phyloP scores from a whole-genome alignment of 2,329 filamentous ascomycete species.

The Akanthomyces lecanii region DNA sequence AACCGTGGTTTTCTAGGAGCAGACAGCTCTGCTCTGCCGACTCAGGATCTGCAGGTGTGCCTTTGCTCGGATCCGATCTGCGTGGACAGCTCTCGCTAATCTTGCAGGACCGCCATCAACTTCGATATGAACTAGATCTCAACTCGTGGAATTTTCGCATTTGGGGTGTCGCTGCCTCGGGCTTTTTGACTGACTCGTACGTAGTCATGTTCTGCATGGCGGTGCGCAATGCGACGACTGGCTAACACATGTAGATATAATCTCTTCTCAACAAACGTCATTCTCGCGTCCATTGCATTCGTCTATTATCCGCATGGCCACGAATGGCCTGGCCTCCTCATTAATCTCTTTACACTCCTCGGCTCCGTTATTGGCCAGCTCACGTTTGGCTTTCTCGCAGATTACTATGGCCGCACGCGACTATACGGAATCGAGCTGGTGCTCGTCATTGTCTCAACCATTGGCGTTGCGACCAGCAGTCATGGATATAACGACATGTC shows the following conservation, averaged over 20 bases:
- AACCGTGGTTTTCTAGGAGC: conserved; percentile 49
- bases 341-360: conserved; percentile 50
- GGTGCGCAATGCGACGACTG: not conserved
- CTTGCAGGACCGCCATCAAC: conserved; percentile 44
- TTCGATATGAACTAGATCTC: conserved; percentile 50
- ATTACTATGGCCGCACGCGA: conserved; percentile 50
- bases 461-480: conserved; percentile 51
- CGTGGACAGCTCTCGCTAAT: conserved; percentile 9
- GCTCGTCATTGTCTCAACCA: conserved; percentile 54
- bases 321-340: conserved; percentile 43
- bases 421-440: conserved; percentile 54
- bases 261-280: conserved; percentile 52
- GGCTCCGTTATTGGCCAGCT: conserved; percentile 51
- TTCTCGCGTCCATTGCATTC: conserved; percentile 48
- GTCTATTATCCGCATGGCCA: conserved; percentile 48
- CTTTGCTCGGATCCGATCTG: not conserved
- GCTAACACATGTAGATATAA: conserved; percentile 40
- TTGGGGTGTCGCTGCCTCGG: conserved; percentile 52
- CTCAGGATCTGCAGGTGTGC: conserved; percentile 44
- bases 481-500: conserved; percentile 46
- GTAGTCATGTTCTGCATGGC: conserved; percentile 21
- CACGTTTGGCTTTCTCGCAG: conserved; percentile 50
- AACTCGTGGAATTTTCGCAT: conserved; percentile 53
- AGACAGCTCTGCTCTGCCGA: conserved; percentile 47
- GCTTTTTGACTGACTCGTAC: conserved; percentile 51